Percentiles rank a stretch among this genome's conserved stretches.
Conservation (phyloP, 2,329 filamentous ascomycete species). For the Pseudogymnoascus sp. region DNA sequence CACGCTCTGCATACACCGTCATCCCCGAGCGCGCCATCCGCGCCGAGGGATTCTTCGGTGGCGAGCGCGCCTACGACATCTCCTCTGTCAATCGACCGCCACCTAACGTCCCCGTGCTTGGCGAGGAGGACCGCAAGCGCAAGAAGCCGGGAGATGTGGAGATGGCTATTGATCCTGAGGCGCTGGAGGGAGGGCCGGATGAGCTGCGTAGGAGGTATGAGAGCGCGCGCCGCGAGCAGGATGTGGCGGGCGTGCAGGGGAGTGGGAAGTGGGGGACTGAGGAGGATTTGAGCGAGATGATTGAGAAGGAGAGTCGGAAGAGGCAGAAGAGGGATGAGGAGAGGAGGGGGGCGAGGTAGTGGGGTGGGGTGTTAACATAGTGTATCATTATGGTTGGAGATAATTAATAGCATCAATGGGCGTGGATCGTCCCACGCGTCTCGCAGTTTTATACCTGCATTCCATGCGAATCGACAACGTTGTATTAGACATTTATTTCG, state of each 20-base stretch:
- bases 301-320: slow-evolving; percentile 87
- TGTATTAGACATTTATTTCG: too few relatives aligned
- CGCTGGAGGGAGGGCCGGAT: slow-evolving; percentile 71
- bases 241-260: slow-evolving; percentile 53
- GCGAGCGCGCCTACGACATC: slow-evolving; percentile 88
- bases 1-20: slow-evolving; percentile 79
- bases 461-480: neutral
- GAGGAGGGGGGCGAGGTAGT: slow-evolving; percentile 36
- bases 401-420: neutral
- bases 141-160: slow-evolving; percentile 98
- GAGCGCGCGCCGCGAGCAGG: slow-evolving; percentile 55
- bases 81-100: slow-evolving; percentile 31
- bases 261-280: slow-evolving; percentile 70
- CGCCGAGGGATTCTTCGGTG: slow-evolving; percentile 90
- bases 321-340: slow-evolving; percentile 83
- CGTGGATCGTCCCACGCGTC: neutral
- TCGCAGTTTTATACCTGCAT: neutral
- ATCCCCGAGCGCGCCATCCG: slow-evolving; percentile 81
- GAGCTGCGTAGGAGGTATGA: slow-evolving; percentile 77
- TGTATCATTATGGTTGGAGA: neutral
- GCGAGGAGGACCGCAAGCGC: slow-evolving; percentile 75
- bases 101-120: slow-evolving; percentile 63
- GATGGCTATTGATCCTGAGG: slow-evolving; percentile 81
- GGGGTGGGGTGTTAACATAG: neutral
- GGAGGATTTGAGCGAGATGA: slow-evolving; percentile 92